These are phyloP conservation scores for Fraxinus xanthoxyloides DNA, from an alignment of 305 asterid genomes.

Conservation along the genomic window DNA sequence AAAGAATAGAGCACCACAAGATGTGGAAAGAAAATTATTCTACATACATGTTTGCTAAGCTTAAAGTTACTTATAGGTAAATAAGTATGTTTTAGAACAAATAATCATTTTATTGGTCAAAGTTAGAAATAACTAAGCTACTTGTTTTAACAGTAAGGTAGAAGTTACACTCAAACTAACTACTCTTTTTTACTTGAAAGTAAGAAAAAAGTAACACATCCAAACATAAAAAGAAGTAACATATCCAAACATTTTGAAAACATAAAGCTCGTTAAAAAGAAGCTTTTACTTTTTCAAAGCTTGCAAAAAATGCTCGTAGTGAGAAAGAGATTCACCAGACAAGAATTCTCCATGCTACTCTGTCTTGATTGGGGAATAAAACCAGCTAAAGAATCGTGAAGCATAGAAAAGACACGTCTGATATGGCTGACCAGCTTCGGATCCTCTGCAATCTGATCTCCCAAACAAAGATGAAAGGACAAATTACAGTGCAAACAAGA, in stretches of 20 bases:
- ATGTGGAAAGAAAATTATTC: slow-evolving; percentile 13
- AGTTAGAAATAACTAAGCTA: not conserved
- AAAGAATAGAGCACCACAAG: slow-evolving; percentile 31
- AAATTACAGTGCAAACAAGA: not conserved
- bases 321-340: slow-evolving; percentile 50
- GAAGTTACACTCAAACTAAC: not conserved
- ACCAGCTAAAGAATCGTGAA: slow-evolving; percentile 45
- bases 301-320: slow-evolving; percentile 6
- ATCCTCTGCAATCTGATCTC: slow-evolving; percentile 76
- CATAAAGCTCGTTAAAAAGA: not conserved
- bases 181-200: not conserved
- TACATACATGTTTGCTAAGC: not conserved
- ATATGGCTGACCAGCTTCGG: slow-evolving; percentile 59
- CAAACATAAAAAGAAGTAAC: not conserved
- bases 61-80: not conserved
- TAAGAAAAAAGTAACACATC: not conserved
- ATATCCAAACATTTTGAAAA: not conserved
- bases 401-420: slow-evolving; percentile 49
- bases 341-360: slow-evolving; percentile 45
- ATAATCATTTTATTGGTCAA: not conserved
- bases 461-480: slow-evolving; percentile 27
- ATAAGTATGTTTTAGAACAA: not conserved
- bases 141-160: not conserved
- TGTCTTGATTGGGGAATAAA: slow-evolving; percentile 38
- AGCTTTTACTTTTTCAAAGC: not conserved